phyloP scores from a whole-genome alignment of 2,329 filamentous ascomycete species.

The Pezicula carpinea region DNA sequence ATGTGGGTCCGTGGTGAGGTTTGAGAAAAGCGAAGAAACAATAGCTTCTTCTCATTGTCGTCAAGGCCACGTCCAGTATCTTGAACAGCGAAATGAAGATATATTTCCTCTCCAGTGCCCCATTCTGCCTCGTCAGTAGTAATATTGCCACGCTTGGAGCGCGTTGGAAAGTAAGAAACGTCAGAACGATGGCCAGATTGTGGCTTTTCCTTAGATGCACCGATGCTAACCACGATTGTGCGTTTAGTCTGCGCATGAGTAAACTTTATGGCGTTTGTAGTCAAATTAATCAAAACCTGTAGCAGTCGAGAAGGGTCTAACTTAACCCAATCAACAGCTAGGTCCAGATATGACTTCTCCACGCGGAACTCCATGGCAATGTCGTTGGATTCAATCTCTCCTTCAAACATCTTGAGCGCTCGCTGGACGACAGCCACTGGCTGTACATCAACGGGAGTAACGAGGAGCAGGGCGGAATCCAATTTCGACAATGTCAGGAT shows the following conservation, averaged over 20 bases:
- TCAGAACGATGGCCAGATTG: constrained; percentile 45
- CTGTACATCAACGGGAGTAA: constrained; percentile 66
- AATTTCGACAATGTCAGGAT: constrained; percentile 64
- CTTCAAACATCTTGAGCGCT: constrained; percentile 74
- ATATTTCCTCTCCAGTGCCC: constrained; percentile 67
- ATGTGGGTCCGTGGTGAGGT: constrained; percentile 66
- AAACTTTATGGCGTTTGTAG: constrained; percentile 81
- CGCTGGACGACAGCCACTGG: constrained; percentile 62
- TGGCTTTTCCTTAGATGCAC: constrained; percentile 21
- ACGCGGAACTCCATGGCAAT: constrained; percentile 68
- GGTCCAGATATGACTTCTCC: constrained; percentile 59
- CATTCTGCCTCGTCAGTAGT: constrained; percentile 40
- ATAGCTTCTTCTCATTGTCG: constrained; percentile 64
- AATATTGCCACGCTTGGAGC: constrained; percentile 23
- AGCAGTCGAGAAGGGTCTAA: constrained; percentile 73
- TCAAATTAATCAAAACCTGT: constrained; percentile 77
- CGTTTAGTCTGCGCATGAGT: constrained; percentile 60
- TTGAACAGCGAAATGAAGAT: constrained; percentile 67
- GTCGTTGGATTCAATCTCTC: constrained; percentile 66
- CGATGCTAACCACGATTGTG: constrained; percentile 38
- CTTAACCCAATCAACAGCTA: constrained; percentile 66
- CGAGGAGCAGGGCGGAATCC: constrained; percentile 64
- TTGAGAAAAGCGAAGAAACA: constrained; percentile 78
- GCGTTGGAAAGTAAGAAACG: constrained; percentile 30
- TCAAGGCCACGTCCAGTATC: constrained; percentile 74